A percentile compares a stretch with the other conserved stretches of the same genome.
These are phyloP conservation scores for Hypoxylon sp. DNA, from an alignment of 2,329 filamentous ascomycete species.

Conservation along the genomic window DNA sequence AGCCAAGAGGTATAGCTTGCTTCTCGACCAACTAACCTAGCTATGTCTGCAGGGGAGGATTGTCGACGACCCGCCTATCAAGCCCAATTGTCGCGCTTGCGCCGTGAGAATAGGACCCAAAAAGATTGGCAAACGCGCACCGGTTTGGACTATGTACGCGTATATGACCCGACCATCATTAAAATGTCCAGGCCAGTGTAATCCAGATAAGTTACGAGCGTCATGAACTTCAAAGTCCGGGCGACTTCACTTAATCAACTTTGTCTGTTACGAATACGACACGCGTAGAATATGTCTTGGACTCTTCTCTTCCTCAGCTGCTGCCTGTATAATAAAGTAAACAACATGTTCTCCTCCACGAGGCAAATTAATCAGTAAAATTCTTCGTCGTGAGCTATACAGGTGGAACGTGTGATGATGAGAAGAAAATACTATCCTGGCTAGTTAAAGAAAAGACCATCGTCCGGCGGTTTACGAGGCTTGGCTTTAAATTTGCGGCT, in stretches of 20 bases:
- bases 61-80: too few relatives aligned
- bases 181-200: slow-evolving; percentile 6
- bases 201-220: slow-evolving; percentile 12
- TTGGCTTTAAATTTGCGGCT: slow-evolving; percentile 3
- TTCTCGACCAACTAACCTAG: slow-evolving; percentile 17
- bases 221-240: slow-evolving; percentile 2
- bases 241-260: slow-evolving; percentile 1
- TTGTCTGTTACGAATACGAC: too few relatives aligned
- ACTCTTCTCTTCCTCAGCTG: too few relatives aligned
- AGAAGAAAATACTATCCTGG: neutral
- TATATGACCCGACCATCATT: slow-evolving; percentile 28
- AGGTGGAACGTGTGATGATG: neutral
- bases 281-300: too few relatives aligned
- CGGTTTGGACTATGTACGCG: slow-evolving; percentile 14
- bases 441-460: neutral
- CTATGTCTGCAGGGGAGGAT: slow-evolving; percentile 15
- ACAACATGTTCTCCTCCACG: too few relatives aligned
- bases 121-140: slow-evolving; percentile 9
- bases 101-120: slow-evolving; percentile 1
- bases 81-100: slow-evolving; percentile 14
- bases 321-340: too few relatives aligned
- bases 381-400: neutral
- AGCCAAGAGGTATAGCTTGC: slow-evolving; percentile 22
- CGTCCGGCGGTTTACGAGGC: slow-evolving; percentile 1
- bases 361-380: neutral